phyloP scores from a whole-genome alignment of 495 filamentous ascomycete species.

The Aspergillus coremiiformis region DNA sequence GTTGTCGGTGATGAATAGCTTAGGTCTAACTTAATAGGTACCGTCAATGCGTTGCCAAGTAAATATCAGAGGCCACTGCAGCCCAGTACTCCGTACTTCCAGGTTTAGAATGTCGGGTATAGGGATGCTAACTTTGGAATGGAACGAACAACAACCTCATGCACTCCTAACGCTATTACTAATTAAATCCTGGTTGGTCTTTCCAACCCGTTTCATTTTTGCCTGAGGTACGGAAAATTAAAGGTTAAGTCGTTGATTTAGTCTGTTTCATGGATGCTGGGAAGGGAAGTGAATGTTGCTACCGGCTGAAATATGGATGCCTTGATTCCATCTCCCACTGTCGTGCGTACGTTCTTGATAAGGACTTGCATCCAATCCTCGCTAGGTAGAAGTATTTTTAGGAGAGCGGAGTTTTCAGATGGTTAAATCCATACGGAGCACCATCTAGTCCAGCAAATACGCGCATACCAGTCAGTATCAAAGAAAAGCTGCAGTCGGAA shows the following conservation, averaged over 20 bases:
- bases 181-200: too few relatives aligned
- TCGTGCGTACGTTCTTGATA: neutral
- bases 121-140: too few relatives aligned
- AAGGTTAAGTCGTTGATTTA: too few relatives aligned
- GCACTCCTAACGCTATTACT: too few relatives aligned
- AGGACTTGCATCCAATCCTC: neutral
- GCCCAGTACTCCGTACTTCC: too few relatives aligned
- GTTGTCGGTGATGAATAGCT: slow-evolving; percentile 3
- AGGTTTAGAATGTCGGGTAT: too few relatives aligned
- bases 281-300: neutral
- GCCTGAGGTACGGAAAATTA: neutral
- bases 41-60: too few relatives aligned
- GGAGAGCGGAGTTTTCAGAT: neutral
- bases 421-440: neutral
- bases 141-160: too few relatives aligned
- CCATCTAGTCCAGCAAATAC: neutral
- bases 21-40: too few relatives aligned
- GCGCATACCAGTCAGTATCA: neutral
- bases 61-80: too few relatives aligned
- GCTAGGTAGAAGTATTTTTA: neutral
- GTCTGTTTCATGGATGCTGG: neutral
- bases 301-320: neutral
- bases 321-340: neutral
- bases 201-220: neutral
- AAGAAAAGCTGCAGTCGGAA: too few relatives aligned